These are phyloP conservation scores for Melocanna baccifera DNA, from an alignment of 176 grass and related monocot species.

Conservation along the genomic window DNA sequence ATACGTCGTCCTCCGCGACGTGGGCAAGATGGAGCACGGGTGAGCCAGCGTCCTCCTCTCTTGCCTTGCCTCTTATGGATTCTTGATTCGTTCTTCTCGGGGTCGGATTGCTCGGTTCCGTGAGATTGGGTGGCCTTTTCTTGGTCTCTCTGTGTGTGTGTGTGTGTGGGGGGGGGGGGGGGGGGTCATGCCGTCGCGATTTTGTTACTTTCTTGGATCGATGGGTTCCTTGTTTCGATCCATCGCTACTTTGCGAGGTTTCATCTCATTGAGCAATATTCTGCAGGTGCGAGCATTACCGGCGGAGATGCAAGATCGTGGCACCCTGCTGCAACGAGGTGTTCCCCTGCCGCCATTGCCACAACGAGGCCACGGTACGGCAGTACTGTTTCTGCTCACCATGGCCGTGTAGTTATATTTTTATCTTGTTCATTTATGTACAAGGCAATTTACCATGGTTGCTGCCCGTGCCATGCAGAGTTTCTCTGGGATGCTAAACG, in stretches of 20 bases:
- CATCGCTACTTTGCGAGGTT: neutral
- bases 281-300: constrained; percentile 77
- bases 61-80: neutral
- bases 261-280: neutral
- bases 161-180: no score
- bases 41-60: constrained; percentile 3
- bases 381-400: neutral
- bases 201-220: neutral
- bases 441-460: neutral
- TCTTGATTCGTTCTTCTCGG: constrained; percentile 24
- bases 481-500: neutral
- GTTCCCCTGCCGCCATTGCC: constrained; percentile 90
- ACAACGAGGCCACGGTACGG: constrained; percentile 77
- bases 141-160: no score
- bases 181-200: neutral
- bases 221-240: neutral
- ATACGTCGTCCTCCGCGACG: constrained; percentile 19
- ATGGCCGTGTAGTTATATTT: neutral
- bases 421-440: neutral
- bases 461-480: neutral
- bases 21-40: constrained; percentile 73
- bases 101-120: neutral
- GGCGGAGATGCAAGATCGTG: constrained; percentile 87
- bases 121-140: neutral
- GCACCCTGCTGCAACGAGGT: constrained; percentile 83